Conservation (phyloP, 441 rosid genomes). For the Jatropha multifida region DNA sequence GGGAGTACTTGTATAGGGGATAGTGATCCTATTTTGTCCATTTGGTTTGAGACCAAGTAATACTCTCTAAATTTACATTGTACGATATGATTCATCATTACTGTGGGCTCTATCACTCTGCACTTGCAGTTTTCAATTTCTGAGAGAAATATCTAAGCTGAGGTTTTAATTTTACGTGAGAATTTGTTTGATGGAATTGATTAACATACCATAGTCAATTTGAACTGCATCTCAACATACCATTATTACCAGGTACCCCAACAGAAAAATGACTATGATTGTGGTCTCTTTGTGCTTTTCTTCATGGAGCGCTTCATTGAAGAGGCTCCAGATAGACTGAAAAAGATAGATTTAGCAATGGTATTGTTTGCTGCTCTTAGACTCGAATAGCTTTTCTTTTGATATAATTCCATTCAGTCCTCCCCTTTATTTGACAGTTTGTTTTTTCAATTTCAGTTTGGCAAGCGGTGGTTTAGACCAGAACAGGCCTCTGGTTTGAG, state of each 20-base stretch:
- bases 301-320: slow-evolving; percentile 87
- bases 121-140: neutral
- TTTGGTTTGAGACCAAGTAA: neutral
- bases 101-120: neutral
- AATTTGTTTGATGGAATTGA: neutral
- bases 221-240: slow-evolving; percentile 5
- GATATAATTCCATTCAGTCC: neutral
- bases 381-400: neutral
- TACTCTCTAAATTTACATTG: neutral
- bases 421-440: neutral
- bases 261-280: slow-evolving; percentile 88
- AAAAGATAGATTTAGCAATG: slow-evolving; percentile 74
- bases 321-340: slow-evolving; percentile 86
- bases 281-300: slow-evolving; percentile 89
- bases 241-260: slow-evolving; percentile 77
- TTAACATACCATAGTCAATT: neutral
- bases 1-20: neutral
- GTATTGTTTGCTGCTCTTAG: slow-evolving; percentile 30
- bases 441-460: slow-evolving; percentile 51
- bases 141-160: neutral
- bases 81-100: neutral
- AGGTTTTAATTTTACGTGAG: neutral
- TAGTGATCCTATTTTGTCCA: neutral
- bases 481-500: slow-evolving; percentile 89
- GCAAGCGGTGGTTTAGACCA: slow-evolving; percentile 84